These are phyloP conservation scores for Ceratocystis papillata DNA, from an alignment of 2,329 filamentous ascomycete genomes.

Conservation along the genomic window DNA sequence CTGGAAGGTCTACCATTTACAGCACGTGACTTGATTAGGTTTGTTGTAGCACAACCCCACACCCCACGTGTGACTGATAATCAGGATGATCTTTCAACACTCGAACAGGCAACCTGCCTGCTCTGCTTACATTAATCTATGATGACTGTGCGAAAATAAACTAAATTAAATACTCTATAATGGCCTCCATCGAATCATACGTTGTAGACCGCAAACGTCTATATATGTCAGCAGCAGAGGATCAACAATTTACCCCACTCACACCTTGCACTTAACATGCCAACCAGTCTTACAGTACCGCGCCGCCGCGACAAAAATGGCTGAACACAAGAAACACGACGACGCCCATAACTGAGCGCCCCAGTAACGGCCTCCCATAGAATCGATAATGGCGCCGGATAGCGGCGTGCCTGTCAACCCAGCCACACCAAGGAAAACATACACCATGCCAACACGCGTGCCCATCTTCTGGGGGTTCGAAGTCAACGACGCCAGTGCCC, in stretches of 20 bases:
- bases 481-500: slow-evolving; percentile 36
- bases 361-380: slow-evolving; percentile 33
- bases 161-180: neutral
- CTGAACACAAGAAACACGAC: slow-evolving; percentile 32
- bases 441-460: slow-evolving; percentile 39
- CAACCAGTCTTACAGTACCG: slow-evolving; percentile 32
- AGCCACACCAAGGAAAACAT: slow-evolving; percentile 35
- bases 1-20: neutral
- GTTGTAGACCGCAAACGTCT: neutral
- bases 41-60: neutral
- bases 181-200: neutral
- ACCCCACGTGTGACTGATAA: neutral
- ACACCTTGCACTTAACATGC: slow-evolving; percentile 32
- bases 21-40: neutral
- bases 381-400: slow-evolving; percentile 38
- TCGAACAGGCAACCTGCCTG: neutral
- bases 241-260: neutral
- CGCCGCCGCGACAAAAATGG: slow-evolving; percentile 31
- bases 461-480: slow-evolving; percentile 38
- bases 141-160: neutral
- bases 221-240: neutral
- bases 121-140: neutral
- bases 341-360: slow-evolving; percentile 41
- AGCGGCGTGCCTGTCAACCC: slow-evolving; percentile 38
- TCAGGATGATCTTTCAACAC: neutral